Base-by-base conservation (phyloP, 2,329 filamentous ascomycete species). In the Mycosphaerella sp. region DNA sequence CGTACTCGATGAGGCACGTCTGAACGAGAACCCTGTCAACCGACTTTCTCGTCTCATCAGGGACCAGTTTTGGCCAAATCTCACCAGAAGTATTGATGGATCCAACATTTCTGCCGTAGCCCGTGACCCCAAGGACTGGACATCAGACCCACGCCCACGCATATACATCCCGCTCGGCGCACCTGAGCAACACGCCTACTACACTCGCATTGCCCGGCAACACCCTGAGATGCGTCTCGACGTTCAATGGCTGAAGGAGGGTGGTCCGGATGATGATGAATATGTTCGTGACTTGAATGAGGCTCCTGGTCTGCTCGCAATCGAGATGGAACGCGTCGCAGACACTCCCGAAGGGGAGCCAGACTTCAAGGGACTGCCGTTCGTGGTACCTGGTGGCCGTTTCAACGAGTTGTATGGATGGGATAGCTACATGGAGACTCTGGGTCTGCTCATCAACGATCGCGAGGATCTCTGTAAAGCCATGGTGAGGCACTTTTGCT, bases 381-480 rank as follows among this genome's bases (percentile, higher is more conserved):
- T 97, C 64, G 90, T 97, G n/a, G 93, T 98, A 2, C 93, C 93
- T 0, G 93, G 93, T 56, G 93, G 93, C 23, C 83, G 93, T 31
- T 98, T 98, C 83, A 98, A 98, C 72, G 93, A 98, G 71, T 74
- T 98, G 21, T 98, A 98, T 69, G 92, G 92, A 45, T 98, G 93
- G 93, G 93, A 98, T 73, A 96, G 90, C 70, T 98, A 97, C 76
- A 97, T 98, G 90, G 89, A 92, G 70, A 93, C 92, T 4, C 78
- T 97, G 2, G 93, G 93, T 14, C 79, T 98, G 55, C 76, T 97
- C 55, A 82, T 89, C 63, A 89, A 92, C 67, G 87, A 93, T 68
- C 84, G 88, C 55, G 83, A 89, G 21, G 84, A 96, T 65, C 76
- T 97, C 52, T 90, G 90, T 62, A 95, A 96, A 75, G 81, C 86